Conservation (phyloP, 202 grass and related monocot species). For the Panicum hallii region DNA sequence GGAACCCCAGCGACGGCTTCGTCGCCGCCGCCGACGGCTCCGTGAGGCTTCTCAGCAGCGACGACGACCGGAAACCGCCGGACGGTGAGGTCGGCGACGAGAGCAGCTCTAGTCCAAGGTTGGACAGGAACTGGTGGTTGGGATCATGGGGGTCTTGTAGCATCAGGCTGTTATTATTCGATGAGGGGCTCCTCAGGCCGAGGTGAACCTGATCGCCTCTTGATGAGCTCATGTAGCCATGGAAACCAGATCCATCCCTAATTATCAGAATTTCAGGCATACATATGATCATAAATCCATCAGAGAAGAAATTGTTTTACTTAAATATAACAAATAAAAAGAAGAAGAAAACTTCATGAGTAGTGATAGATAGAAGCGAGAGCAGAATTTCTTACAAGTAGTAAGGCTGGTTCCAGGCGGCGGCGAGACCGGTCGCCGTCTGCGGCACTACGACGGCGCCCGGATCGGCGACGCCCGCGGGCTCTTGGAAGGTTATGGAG, state of each 20-base stretch:
- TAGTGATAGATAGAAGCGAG: background rate
- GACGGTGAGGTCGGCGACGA: constrained; percentile 57
- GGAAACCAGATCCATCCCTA: constrained; percentile 48
- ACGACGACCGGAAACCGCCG: constrained; percentile 50
- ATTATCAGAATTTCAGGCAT: background rate
- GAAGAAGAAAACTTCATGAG: background rate
- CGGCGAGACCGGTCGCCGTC: background rate
- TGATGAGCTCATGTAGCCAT: constrained; percentile 56
- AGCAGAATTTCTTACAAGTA: constrained; percentile 54
- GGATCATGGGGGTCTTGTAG: constrained; percentile 43
- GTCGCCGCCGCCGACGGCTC: constrained; percentile 36
- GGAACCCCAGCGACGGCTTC: constrained; percentile 39
- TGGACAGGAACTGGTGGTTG: constrained; percentile 55
- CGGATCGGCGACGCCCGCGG: constrained; percentile 10
- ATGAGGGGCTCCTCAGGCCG: constrained; percentile 42
- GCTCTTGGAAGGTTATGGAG: constrained; percentile 53
- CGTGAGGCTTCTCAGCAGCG: constrained; percentile 65
- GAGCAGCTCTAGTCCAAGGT: constrained; percentile 59
- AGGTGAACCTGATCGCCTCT: constrained; percentile 28
- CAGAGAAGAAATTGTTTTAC: background rate
- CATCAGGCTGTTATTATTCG: constrained; percentile 46
- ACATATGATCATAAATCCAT: constrained; percentile 30
- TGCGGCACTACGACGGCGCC: background rate
- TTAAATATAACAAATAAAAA: background rate
- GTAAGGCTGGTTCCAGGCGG: constrained; percentile 60